Conservation (phyloP, 257 asterid species). For the Marsdenia floribunda region DNA sequence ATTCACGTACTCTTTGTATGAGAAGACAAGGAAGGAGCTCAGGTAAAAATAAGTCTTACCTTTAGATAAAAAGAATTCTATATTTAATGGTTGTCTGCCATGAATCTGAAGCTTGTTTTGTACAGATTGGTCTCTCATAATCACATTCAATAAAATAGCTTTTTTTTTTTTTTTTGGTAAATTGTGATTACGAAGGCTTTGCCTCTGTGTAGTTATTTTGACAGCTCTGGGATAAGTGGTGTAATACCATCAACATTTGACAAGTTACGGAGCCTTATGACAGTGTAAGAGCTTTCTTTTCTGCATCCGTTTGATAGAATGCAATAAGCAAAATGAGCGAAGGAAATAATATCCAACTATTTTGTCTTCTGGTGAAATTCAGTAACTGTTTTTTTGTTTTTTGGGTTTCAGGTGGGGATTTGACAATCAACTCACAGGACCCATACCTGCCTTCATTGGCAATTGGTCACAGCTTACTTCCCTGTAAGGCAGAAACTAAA, state of each 20-base stretch:
- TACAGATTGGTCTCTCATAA: neutral
- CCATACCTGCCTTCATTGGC: slow-evolving; percentile 71
- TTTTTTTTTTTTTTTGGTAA: no score
- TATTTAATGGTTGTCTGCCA: neutral
- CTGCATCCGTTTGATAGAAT: neutral
- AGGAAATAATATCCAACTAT: neutral
- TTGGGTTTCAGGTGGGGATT: slow-evolving; percentile 53
- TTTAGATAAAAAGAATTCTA: neutral
- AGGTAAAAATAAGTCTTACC: neutral
- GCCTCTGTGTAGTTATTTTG: slow-evolving; percentile 33
- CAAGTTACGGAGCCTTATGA: slow-evolving; percentile 30
- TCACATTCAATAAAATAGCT: neutral
- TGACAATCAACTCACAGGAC: slow-evolving; percentile 59
- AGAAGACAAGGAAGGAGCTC: neutral
- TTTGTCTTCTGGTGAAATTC: slow-evolving; percentile 13
- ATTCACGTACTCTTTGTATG: neutral
- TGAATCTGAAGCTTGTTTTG: neutral
- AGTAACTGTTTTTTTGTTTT: no score
- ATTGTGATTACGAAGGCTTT: neutral
- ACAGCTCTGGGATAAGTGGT: slow-evolving; percentile 58
- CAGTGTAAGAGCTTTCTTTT: slow-evolving; percentile 33
- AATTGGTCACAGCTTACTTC: slow-evolving; percentile 43
- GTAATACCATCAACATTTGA: slow-evolving; percentile 50
- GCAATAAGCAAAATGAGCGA: neutral
- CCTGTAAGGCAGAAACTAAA: slow-evolving; percentile 44